Evolutionary conservation across 371 early-diverging fungal genomes (phyloP).

Genomic region (Actinomortierella wolfii): DNA sequence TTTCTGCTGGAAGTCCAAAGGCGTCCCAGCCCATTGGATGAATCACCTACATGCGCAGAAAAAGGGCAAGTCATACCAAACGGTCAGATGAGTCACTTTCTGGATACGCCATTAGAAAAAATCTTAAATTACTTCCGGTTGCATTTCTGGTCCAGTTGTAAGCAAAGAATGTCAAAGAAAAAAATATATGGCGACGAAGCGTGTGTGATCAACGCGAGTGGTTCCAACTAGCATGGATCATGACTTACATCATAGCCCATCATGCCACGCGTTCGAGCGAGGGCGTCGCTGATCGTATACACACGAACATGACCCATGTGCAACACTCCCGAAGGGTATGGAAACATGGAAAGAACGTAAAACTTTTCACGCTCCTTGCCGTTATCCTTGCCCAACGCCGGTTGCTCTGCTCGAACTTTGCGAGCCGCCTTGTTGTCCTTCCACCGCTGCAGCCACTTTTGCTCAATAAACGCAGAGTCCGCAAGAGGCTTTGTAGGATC

Average conservation of each 20-base stretch:
- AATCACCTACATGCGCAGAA: slow-evolving; percentile 54
- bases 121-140: background rate
- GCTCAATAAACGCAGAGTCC: slow-evolving; percentile 37
- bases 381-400: slow-evolving; percentile 7
- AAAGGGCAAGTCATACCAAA: background rate
- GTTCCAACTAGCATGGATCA: background rate
- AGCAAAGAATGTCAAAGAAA: background rate
- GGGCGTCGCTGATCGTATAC: slow-evolving; percentile 88
- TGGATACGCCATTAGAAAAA: background rate
- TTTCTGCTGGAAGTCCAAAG: slow-evolving; percentile 99
- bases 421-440: slow-evolving; percentile 19
- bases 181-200: background rate
- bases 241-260: slow-evolving; percentile 66
- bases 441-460: slow-evolving; percentile 45
- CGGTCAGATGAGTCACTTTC: background rate
- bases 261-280: slow-evolving; percentile 82
- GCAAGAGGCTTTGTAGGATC: slow-evolving; percentile 10
- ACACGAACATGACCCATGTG: slow-evolving; percentile 97
- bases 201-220: background rate
- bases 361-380: slow-evolving; percentile 54
- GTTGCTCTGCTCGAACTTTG: slow-evolving; percentile 1
- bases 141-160: background rate
- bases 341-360: slow-evolving; percentile 93
- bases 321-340: slow-evolving; percentile 91
- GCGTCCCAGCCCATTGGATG: slow-evolving; percentile 99